Evolutionary conservation across 164 flowering plant species (phyloP), one percentile per base, ranked within the genome.

Genomic region (Magnolia sinica): DNA sequence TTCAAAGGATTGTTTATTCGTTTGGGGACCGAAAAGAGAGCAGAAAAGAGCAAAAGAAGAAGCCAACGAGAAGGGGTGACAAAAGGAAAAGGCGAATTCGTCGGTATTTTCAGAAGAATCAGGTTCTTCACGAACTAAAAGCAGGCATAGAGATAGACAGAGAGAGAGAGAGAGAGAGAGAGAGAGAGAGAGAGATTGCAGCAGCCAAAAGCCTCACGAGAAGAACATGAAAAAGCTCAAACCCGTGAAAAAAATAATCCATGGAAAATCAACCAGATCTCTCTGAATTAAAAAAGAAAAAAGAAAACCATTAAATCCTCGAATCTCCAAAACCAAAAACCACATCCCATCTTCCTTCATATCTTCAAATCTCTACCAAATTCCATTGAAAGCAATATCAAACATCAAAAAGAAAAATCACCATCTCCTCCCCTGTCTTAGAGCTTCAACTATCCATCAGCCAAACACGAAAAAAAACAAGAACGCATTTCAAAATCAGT

Each of bases 61-160:
- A 64, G 73, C 22, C 61, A 78, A 59, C 67, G 79, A 78, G 61
- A n/a, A 50, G 29, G 8, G 37, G 13, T 0, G 18, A 55, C 16
- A 75, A 73, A 79, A 64, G 71, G 61, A 77, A 81, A 84, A 79
- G 78, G 76, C 73, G 66, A 82, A 78, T 82, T 81, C 82, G 79
- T 76, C 74, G 79, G 80, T 74, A 73, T 72, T 81, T 77, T 81
- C 81, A 76, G 83, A 78, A 80, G 90, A 87, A 87, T 87, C 90
- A 74, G 88, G 83, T 87, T 85, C 89, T 79, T 83, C 84, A 79
- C 77, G 80, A 80, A 76, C 71, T 63, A 73, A 83, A 81, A 83
- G 81, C 69, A 73, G 52, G 31, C 23, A 75, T 7, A 75, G 76
- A 76, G 23, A 70, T 31, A 76, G 76, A 73, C 0, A 14, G 23